phyloP scores from a whole-genome alignment of 1,284 basidiomycete genomes.

The Sanghuangporus sanghuang region DNA sequence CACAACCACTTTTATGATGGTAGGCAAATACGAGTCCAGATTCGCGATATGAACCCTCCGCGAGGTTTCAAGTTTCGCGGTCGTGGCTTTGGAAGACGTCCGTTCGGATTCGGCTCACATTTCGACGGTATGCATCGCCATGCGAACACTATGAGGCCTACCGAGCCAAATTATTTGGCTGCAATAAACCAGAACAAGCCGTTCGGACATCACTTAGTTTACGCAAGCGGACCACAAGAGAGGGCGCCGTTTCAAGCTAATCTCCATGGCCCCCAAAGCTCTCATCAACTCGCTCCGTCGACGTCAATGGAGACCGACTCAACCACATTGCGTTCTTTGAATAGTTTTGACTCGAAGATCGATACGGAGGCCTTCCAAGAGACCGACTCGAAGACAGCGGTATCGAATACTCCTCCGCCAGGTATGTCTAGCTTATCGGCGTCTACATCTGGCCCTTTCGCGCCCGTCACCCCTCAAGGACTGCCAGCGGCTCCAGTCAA shows the following conservation, averaged over 20 bases:
- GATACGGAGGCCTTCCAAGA: constrained; percentile 5
- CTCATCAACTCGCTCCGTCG: constrained; percentile 1
- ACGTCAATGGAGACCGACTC: constrained; percentile 12
- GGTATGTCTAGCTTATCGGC: constrained; percentile 21
- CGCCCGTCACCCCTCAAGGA: constrained; percentile 33
- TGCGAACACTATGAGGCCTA: not conserved
- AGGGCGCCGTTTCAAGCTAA: constrained; percentile 1
- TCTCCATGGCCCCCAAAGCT: not conserved
- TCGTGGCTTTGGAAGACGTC: constrained; percentile 13
- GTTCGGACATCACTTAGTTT: not conserved
- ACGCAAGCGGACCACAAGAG: not conserved
- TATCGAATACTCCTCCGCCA: constrained; percentile 25
- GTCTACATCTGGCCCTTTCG: constrained; percentile 21
- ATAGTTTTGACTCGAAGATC: constrained; percentile 3
- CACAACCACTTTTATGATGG: constrained; percentile 64
- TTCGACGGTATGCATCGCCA: not conserved
- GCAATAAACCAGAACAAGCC: not conserved
- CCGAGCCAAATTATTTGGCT: not conserved
- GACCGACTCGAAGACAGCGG: constrained; percentile 24
- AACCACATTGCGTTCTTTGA: constrained; percentile 8
- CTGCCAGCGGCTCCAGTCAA: constrained; percentile 31
- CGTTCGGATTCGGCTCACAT: constrained; percentile 1
- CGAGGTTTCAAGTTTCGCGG: constrained; percentile 21
- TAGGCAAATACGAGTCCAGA: constrained; percentile 64
- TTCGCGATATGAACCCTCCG: constrained; percentile 30